These are phyloP conservation scores for Metschnikowia henanensis DNA, from an alignment of 805 yeast species.

Conservation along the genomic window DNA sequence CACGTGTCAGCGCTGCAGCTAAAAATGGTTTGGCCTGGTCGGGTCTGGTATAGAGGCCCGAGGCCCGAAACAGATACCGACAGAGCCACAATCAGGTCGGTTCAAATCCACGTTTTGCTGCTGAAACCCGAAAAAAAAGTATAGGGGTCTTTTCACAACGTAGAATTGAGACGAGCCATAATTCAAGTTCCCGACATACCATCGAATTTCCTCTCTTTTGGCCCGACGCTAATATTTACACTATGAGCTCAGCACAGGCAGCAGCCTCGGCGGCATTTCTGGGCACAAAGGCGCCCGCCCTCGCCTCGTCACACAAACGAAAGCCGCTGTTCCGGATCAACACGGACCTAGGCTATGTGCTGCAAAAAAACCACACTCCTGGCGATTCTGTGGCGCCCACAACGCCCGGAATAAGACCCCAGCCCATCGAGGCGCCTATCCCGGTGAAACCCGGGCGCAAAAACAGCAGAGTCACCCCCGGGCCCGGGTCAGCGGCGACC, in stretches of 20 bases:
- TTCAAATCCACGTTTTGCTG: too few relatives aligned
- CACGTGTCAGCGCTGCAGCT: too few relatives aligned
- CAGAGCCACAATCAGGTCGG: too few relatives aligned
- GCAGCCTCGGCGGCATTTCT: slow-evolving; percentile 47
- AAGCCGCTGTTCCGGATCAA: slow-evolving; percentile 10
- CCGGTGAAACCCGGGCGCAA: not conserved
- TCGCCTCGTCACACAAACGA: not conserved
- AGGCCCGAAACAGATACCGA: too few relatives aligned
- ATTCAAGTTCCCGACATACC: too few relatives aligned
- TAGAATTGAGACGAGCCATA: too few relatives aligned
- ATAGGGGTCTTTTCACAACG: too few relatives aligned
- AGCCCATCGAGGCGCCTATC: not conserved
- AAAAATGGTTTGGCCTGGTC: too few relatives aligned
- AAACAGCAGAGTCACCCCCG: not conserved
- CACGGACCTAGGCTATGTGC: not conserved
- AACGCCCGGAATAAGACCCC: not conserved
- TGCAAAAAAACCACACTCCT: not conserved
- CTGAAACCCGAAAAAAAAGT: too few relatives aligned
- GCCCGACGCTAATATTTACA: not conserved
- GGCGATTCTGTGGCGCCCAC: not conserved
- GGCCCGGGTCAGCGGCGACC: too few relatives aligned
- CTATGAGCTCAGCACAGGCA: slow-evolving; percentile 35
- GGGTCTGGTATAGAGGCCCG: too few relatives aligned
- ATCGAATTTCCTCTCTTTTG: not conserved
- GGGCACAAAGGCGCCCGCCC: slow-evolving; percentile 13